phyloP scores from a whole-genome alignment of 495 filamentous ascomycete species.

The Penicillium verhagenii region DNA sequence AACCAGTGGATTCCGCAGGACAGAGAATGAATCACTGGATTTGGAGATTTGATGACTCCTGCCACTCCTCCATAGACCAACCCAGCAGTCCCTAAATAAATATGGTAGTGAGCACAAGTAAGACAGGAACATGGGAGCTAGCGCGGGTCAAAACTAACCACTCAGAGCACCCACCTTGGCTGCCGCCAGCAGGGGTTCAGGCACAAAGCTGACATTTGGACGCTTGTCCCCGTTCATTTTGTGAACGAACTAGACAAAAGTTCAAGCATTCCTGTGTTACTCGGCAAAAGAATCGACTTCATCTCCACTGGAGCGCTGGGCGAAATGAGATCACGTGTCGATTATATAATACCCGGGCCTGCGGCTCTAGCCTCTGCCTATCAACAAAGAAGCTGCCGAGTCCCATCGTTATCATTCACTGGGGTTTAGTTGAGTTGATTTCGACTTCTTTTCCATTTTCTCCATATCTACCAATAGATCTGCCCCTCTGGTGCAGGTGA shows the following conservation, averaged over 20 bases:
- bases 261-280: constrained; percentile 10
- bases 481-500: too few species aligned
- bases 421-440: too few species aligned
- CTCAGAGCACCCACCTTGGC: constrained; percentile 52
- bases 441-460: too few species aligned
- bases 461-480: too few species aligned
- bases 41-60: constrained; percentile 65
- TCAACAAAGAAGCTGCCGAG: too few species aligned
- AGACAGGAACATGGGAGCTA: neutral
- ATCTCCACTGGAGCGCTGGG: neutral
- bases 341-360: constrained; percentile 5
- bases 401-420: too few species aligned
- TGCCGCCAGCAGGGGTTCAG: constrained; percentile 35
- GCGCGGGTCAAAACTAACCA: constrained; percentile 39
- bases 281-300: neutral
- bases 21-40: constrained; percentile 66
- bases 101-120: neutral
- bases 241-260: constrained; percentile 9
- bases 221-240: constrained; percentile 32
- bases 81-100: constrained; percentile 62
- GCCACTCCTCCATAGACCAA: constrained; percentile 65
- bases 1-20: constrained; percentile 78
- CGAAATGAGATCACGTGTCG: neutral
- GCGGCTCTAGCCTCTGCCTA: neutral
- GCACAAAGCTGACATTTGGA: constrained; percentile 12